Base-by-base conservation (phyloP, 768 basidiomycete species). In the Lyophyllum decastes region DNA sequence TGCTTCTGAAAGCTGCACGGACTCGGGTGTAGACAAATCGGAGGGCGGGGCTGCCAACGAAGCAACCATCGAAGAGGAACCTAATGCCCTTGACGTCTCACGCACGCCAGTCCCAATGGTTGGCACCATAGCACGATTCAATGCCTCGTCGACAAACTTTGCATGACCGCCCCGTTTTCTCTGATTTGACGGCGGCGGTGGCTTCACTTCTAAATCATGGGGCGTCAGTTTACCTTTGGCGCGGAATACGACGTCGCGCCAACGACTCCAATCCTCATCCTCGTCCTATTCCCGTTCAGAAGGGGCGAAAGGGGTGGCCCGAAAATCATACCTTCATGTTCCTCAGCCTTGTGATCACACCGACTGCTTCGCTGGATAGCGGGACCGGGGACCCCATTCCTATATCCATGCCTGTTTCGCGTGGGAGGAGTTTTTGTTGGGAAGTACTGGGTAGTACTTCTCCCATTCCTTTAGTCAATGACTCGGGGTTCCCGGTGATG, bases 301-400 rank as follows among this genome's bases (percentile, higher is more conserved):
- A 35, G 25, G 51, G 4, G 26, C 19, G 48, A 12, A 38, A 21
- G 9, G 41, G 26, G 33, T 4, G 11, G 49, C 8, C 1, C 16
- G 22, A 26, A 33, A 24, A 7, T 30, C 76, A 16, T 50, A 89
- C 90, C 82, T 94, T 94, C 85, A 88, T 87, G 64, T 91, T 92
- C 54, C 94, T 81, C 55, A 95, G 70, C 21, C 82, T 78, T 12
- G 85, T 89, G 66, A 95, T 94, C n/a, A 94, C 76, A 0, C 78
- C 81, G 7, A 92, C 88, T 19, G 92, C 90, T 64, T 92, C 87
- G 4, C 78, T 76, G 4, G 90, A 91, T 16, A 95, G 77, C 0
- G 88, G 86, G 0, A 93, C 87, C 12, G 92, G 92, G 1, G 92
- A 93, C 2, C 89, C 88, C 87, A 92, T 89, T 5, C 92, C 92